Conservation (phyloP, 148 eudicot species). For the Diospyros kaki region DNA sequence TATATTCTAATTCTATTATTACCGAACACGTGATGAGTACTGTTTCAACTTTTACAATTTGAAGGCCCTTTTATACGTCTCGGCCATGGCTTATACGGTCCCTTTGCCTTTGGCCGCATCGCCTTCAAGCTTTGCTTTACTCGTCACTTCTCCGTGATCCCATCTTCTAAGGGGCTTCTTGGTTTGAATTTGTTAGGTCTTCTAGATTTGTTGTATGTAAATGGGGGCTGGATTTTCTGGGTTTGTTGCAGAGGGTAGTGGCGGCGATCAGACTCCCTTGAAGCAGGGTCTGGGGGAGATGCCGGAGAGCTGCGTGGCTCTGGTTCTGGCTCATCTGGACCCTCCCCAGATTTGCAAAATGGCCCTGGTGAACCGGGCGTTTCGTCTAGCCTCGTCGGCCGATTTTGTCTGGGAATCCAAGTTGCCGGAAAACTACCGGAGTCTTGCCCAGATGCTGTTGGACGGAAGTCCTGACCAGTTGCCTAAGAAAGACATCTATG, state of each 20-base stretch:
- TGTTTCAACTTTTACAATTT: no score
- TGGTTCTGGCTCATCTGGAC: constrained; percentile 37
- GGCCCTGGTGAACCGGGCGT: constrained; percentile 34
- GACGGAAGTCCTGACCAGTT: constrained; percentile 8
- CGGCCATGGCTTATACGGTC: no score
- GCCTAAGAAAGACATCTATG: constrained; percentile 45
- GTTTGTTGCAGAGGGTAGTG: not conserved
- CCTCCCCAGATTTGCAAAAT: constrained; percentile 53
- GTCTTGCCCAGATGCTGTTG: constrained; percentile 36
- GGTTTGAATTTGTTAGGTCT: no score
- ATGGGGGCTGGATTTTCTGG: constrained; percentile 53
- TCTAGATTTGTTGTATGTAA: no score
- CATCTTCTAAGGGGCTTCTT: no score
- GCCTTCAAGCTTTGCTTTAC: no score
- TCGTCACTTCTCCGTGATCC: no score
- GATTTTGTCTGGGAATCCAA: constrained; percentile 62
- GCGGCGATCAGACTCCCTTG: not conserved
- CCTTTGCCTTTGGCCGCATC: no score
- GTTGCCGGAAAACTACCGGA: constrained; percentile 44
- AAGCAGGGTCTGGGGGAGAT: constrained; percentile 44
- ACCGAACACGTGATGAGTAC: no score
- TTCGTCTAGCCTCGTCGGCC: constrained; percentile 46
- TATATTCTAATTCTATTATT: no score
- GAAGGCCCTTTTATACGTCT: no score
- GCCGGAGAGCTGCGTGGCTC: constrained; percentile 64